Conservation (phyloP, 2,329 filamentous ascomycete species). For the Colletotrichum noveboracense region DNA sequence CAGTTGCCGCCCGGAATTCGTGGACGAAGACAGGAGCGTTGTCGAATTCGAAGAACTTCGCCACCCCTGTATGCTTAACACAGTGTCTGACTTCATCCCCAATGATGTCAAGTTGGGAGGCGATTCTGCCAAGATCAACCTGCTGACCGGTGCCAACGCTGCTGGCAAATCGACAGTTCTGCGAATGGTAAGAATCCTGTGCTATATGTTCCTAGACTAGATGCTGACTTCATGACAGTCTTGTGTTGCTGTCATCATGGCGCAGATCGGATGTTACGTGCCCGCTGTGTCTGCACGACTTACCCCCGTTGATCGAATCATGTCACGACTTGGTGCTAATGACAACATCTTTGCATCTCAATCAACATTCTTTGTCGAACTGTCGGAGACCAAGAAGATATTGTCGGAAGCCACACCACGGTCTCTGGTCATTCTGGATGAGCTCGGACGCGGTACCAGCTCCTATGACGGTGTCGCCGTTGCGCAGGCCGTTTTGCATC, state of each 20-base stretch:
- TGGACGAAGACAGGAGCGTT: constrained; percentile 82
- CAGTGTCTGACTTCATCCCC: constrained; percentile 92
- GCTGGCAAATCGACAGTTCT: constrained; percentile 97
- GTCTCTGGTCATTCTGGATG: constrained; percentile 94
- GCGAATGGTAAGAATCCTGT: constrained; percentile 73
- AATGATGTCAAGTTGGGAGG: constrained; percentile 92
- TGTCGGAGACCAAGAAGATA: constrained; percentile 98
- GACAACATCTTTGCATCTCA: constrained; percentile 99
- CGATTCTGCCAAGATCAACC: constrained; percentile 78
- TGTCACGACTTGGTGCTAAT: constrained; percentile 96
- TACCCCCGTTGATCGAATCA: constrained; percentile 94
- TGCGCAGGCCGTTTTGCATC: constrained; percentile 95
- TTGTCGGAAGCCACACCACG: constrained; percentile 91
- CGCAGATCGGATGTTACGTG: constrained; percentile 92
- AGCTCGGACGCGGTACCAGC: constrained; percentile 91
- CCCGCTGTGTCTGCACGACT: constrained; percentile 82
- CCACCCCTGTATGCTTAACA: constrained; percentile 92
- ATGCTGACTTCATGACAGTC: constrained; percentile 59
- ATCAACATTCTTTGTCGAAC: constrained; percentile 96
- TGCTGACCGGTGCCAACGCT: constrained; percentile 95
- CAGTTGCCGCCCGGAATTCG: constrained; percentile 86
- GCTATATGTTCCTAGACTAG: too few relatives aligned
- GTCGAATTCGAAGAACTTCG: constrained; percentile 93
- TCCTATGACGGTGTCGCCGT: constrained; percentile 97
- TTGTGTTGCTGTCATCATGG: constrained; percentile 95